A percentile compares a stretch with the other conserved stretches of the same genome.
phyloP scores from a whole-genome alignment of 129 eudicot genomes.

The Tagetes patula region DNA sequence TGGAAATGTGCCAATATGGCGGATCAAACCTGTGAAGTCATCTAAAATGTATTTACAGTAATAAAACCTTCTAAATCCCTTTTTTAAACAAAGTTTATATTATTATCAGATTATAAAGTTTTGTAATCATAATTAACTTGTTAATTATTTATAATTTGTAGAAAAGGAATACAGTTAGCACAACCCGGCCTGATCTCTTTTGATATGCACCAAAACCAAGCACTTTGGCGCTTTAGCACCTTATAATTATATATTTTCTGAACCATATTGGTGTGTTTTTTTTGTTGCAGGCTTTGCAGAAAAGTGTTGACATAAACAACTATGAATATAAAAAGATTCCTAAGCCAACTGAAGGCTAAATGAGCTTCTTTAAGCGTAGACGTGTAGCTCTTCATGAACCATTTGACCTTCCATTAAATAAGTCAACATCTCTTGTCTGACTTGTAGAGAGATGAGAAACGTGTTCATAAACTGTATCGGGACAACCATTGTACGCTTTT shows the following conservation, averaged over 20 bases:
- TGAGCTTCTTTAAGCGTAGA: slow-evolving; percentile 14
- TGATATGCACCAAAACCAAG: not conserved
- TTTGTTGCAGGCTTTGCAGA: slow-evolving; percentile 65
- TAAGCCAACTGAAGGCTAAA: slow-evolving; percentile 36
- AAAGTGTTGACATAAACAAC: slow-evolving; percentile 66
- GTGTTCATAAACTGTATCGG: slow-evolving; percentile 2
- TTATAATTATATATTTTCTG: not conserved
- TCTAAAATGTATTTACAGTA: not conserved
- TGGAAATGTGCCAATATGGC: not conserved
- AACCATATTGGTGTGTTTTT: slow-evolving; percentile 9
- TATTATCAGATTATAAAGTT: not conserved
- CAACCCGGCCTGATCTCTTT: not conserved
- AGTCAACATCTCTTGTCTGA: not conserved
- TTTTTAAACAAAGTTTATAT: not conserved
- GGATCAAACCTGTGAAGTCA: not conserved
- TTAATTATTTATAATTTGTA: not conserved
- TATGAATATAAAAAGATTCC: slow-evolving; percentile 78
- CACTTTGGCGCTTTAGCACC: not conserved
- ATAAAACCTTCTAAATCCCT: not conserved
- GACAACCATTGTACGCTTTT: not conserved
- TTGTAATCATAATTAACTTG: not conserved
- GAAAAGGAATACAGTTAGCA: not conserved
- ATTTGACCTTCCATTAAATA: slow-evolving; percentile 14
- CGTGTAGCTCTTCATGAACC: slow-evolving; percentile 1
- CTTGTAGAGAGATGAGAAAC: slow-evolving; percentile 1